Conservation (phyloP, 768 basidiomycete genomes). For the Rubroboletus satanas region DNA sequence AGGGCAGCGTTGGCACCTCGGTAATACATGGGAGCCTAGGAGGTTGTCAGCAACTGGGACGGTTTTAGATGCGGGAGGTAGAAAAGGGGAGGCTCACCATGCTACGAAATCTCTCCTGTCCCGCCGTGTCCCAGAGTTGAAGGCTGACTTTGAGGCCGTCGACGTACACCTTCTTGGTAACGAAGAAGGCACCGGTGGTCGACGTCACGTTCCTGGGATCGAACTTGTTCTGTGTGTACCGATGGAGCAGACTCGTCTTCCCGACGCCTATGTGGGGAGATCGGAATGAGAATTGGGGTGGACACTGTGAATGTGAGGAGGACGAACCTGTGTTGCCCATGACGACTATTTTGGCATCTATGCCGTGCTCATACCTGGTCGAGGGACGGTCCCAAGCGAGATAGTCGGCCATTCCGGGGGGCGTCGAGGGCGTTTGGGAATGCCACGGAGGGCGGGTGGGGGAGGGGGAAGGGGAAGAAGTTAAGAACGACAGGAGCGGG, state of each 20-base stretch:
- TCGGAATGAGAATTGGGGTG: slow-evolving; percentile 18
- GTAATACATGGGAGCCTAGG: slow-evolving; percentile 93
- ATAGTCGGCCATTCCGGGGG: slow-evolving; percentile 52
- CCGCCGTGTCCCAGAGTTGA: slow-evolving; percentile 91
- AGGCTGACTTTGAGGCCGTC: slow-evolving; percentile 83
- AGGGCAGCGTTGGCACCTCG: slow-evolving; percentile 93
- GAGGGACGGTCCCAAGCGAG: slow-evolving; percentile 62
- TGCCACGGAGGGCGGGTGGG: slow-evolving; percentile 48
- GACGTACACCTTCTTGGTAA: slow-evolving; percentile 86
- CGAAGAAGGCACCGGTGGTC: slow-evolving; percentile 90
- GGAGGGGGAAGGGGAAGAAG: slow-evolving; percentile 36
- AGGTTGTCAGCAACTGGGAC: slow-evolving; percentile 14
- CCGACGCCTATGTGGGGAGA: slow-evolving; percentile 62
- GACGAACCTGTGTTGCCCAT: slow-evolving; percentile 74
- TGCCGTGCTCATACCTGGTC: slow-evolving; percentile 72
- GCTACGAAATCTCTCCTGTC: slow-evolving; percentile 88
- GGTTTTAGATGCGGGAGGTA: slow-evolving; percentile 7
- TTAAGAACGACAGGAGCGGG: slow-evolving; percentile 23
- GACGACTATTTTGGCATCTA: slow-evolving; percentile 94
- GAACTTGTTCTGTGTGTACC: slow-evolving; percentile 90
- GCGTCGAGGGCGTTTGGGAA: slow-evolving; percentile 21
- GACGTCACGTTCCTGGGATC: slow-evolving; percentile 84
- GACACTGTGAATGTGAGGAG: slow-evolving; percentile 9
- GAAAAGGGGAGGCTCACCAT: slow-evolving; percentile 52
- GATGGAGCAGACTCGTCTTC: slow-evolving; percentile 86